Conservation (phyloP, 1,139 yeast species). For the Trichomonascaceae sp. region DNA sequence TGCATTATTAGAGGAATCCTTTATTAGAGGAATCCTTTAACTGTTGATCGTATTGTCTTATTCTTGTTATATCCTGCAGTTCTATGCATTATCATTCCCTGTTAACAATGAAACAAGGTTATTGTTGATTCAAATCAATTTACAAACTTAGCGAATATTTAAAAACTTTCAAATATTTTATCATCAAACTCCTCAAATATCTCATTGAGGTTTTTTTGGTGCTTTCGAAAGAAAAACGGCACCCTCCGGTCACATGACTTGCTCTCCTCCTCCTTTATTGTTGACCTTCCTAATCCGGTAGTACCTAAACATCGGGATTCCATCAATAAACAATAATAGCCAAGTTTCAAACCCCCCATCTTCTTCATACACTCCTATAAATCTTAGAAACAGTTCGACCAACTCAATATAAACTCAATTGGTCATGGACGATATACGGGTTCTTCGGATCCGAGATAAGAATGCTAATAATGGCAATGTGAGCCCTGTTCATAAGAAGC, state of each 20-base stretch:
- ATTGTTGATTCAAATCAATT: not conserved
- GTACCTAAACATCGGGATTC: not conserved
- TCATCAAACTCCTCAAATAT: not conserved
- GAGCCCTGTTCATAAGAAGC: conserved; percentile 11
- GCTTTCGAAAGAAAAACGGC: too few species aligned
- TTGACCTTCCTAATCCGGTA: not conserved
- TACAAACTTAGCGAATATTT: not conserved
- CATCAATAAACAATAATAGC: not conserved
- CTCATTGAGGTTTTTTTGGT: not conserved
- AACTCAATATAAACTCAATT: not conserved
- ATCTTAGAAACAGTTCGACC: not conserved
- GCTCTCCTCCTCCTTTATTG: not conserved
- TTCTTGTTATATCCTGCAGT: not conserved
- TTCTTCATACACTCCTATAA: not conserved
- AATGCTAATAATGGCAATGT: conserved; percentile 11
- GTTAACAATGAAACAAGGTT: not conserved
- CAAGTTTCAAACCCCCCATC: not conserved
- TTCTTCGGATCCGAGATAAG: conserved; percentile 16
- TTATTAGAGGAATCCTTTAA: too few species aligned
- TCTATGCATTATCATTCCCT: not conserved
- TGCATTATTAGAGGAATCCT: too few species aligned
- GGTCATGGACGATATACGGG: conserved; percentile 8
- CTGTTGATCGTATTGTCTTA: not conserved
- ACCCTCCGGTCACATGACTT: not conserved
- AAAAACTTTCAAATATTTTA: not conserved